A percentile compares a stretch with the other conserved stretches of the same genome.
These are phyloP conservation scores for Colletotrichum gigasporum DNA, from an alignment of 2,329 filamentous ascomycete species.

Conservation along the genomic window DNA sequence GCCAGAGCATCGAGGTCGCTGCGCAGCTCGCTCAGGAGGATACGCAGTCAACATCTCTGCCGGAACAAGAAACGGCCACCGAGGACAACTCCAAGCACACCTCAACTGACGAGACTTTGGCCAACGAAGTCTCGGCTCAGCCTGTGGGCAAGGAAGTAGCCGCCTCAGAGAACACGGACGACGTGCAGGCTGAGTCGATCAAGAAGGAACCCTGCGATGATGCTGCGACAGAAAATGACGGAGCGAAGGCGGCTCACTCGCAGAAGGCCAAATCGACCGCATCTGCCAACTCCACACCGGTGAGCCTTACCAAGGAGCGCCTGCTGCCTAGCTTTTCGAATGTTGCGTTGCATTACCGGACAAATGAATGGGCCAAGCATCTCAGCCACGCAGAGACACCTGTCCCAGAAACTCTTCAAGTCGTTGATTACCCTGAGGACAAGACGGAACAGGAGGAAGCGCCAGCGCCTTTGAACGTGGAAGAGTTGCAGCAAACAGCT, in stretches of 20 bases:
- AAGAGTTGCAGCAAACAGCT: constrained; percentile 72
- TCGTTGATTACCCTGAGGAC: constrained; percentile 51
- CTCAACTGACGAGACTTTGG: constrained; percentile 40
- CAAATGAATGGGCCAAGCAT: constrained; percentile 97
- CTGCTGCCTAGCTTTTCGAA: constrained; percentile 79
- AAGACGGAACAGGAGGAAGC: constrained; percentile 51
- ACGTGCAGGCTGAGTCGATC: constrained; percentile 33
- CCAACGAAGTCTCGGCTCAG: constrained; percentile 37
- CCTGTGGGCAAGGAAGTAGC: constrained; percentile 27
- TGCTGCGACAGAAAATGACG: constrained; percentile 18
- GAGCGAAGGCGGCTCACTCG: constrained; percentile 35
- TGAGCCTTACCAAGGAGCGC: constrained; percentile 65
- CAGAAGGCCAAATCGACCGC: constrained; percentile 50
- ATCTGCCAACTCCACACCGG: constrained; percentile 53
- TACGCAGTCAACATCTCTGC: not conserved
- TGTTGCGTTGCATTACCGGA: constrained; percentile 84
- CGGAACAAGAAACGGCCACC: constrained; percentile 1
- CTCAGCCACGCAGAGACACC: constrained; percentile 80
- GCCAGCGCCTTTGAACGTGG: constrained; percentile 69
- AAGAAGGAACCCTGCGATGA: constrained; percentile 33
- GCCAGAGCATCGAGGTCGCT: constrained; percentile 49
- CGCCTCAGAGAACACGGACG: constrained; percentile 31
- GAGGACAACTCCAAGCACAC: constrained; percentile 30
- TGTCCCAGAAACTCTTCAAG: constrained; percentile 67
- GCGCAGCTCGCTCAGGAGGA: constrained; percentile 44